phyloP scores from a whole-genome alignment of 495 filamentous ascomycete genomes.

The Aspergillus homomorphus region DNA sequence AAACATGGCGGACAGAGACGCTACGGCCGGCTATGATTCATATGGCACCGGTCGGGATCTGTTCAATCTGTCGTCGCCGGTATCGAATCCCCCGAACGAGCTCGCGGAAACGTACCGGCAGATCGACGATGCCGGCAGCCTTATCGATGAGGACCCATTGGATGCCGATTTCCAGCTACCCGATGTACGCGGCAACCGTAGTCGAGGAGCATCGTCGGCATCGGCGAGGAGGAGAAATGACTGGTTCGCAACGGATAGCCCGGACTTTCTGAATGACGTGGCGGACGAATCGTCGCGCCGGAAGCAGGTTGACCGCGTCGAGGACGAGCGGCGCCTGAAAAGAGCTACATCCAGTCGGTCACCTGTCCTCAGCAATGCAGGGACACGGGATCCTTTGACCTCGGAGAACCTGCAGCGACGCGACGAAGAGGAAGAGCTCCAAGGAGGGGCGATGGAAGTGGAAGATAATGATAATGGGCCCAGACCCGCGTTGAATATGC shows the following conservation, averaged over 20 bases:
- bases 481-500: conserved; percentile 54
- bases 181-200: conserved; percentile 13
- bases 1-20: conserved; percentile 24
- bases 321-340: conserved; percentile 45
- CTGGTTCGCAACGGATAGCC: conserved; percentile 22
- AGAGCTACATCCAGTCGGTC: conserved; percentile 42
- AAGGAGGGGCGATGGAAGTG: conserved; percentile 6
- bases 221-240: conserved; percentile 19
- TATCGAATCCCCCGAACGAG: conserved; percentile 44
- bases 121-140: conserved; percentile 42
- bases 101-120: conserved; percentile 43
- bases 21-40: conserved; percentile 9
- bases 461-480: conserved; percentile 34
- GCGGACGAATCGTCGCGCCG: conserved; percentile 32
- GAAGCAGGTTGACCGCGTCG: conserved; percentile 35
- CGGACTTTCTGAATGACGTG: conserved; percentile 29
- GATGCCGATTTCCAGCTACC: conserved; percentile 28
- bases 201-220: conserved; percentile 29
- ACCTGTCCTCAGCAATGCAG: conserved; percentile 47
- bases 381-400: conserved; percentile 33
- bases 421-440: conserved; percentile 28
- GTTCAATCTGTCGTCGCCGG: conserved; percentile 18
- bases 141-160: conserved; percentile 33
- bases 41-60: conserved; percentile 16
- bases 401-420: conserved; percentile 48